phyloP scores from a whole-genome alignment of 2,329 filamentous ascomycete species.

The Ilyonectria destructans region DNA sequence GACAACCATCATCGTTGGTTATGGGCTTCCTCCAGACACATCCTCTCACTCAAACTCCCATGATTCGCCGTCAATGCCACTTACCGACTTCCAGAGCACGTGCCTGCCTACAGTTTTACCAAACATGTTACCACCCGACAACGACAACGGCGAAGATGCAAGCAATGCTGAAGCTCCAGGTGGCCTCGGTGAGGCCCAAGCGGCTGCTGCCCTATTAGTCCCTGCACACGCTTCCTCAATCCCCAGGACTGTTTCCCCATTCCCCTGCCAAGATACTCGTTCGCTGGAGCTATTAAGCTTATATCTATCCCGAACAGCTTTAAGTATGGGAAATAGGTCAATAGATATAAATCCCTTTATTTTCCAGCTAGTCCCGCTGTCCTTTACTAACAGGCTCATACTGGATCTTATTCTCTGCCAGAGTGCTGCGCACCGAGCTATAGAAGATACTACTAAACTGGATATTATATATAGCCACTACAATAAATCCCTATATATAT shows the following conservation, averaged over 20 bases:
- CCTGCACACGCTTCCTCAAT: background rate
- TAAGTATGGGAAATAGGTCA: constrained; percentile 59
- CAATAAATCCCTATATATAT: constrained; percentile 41
- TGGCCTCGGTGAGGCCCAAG: background rate
- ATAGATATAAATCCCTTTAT: constrained; percentile 57
- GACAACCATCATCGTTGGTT: background rate
- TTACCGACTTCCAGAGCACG: background rate
- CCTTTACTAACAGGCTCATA: constrained; percentile 56
- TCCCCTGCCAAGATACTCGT: constrained; percentile 4
- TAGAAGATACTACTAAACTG: constrained; percentile 22
- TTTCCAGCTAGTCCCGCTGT: constrained; percentile 56
- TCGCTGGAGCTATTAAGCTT: constrained; percentile 57
- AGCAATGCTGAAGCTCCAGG: background rate
- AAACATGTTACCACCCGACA: background rate
- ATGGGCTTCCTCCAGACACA: background rate
- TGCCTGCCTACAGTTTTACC: background rate
- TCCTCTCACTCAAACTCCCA: background rate
- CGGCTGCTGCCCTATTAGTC: background rate
- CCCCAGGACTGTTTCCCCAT: constrained; percentile 4
- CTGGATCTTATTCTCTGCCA: constrained; percentile 58
- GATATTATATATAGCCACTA: constrained; percentile 42
- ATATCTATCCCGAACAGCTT: constrained; percentile 56
- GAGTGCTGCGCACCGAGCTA: constrained; percentile 47
- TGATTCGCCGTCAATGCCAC: background rate
- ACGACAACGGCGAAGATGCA: background rate